Evolutionary conservation across 1,139 yeast genomes (phyloP), one percentile per base, ranked within the genome.

Genomic region (Hansenula sp.): DNA sequence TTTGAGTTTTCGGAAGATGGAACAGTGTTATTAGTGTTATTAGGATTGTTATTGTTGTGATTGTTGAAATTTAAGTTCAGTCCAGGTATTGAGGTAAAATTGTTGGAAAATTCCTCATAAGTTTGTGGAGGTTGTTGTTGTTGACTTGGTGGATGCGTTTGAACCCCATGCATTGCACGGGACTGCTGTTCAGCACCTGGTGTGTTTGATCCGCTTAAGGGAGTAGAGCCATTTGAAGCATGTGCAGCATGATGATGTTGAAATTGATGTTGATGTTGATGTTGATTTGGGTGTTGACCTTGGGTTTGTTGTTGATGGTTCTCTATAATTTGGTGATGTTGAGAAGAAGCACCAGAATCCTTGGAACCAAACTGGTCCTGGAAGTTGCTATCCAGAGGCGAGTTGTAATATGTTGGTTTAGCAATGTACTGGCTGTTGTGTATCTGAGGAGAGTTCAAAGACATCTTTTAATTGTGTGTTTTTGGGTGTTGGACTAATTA

Each of bases 391-490:
- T 54, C 58, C 29, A 53, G 37, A 7, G 47, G 18, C 8, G 48
- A 33, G 11, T 49, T 41, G 41, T 48, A 47, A 40, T 50, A 53
- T 31, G 44, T 47, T 41, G 48, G 57, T 17, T 54, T 54, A 16
- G 48, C 41, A 25, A 49, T 48, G 45, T 50, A 52, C 33, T 47
- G 48, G 13, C 18, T 43, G 36, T 32, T 43, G 19, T 50, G 57
- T 21, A 53, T 45, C 45, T 53, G 58, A 6, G 56, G 53, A 2
- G 56, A 49, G 25, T 54, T 54, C 29, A 52, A 41, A 4, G 57
- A 54, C 58, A 53, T 53, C 7, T 3, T 40, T 3, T 2, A 13
- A 9, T 3, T 19, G 4, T 18, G 9, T 19, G 11, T 21, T 11
- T 33, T 6, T 10, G n/a, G 19, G 15, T 7, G 7, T 3, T n/a